phyloP scores from a whole-genome alignment of 805 yeast species.

The Cyberlindnera lachancei region DNA sequence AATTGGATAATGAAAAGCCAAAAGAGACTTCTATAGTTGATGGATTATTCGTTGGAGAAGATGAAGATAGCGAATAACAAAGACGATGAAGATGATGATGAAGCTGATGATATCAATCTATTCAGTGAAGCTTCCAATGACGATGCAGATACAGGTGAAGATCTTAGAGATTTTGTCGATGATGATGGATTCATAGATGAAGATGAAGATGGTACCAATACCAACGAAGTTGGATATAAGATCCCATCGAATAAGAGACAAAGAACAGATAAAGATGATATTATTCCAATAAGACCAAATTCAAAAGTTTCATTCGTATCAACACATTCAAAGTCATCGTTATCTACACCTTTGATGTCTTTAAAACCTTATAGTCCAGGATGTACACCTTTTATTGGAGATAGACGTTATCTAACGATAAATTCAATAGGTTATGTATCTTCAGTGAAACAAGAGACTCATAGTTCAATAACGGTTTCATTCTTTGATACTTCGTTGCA shows the following conservation, averaged over 20 bases:
- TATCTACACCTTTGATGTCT: too few relatives aligned
- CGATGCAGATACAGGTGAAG: slow-evolving; percentile 18
- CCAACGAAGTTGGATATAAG: slow-evolving; percentile 39
- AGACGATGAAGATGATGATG: slow-evolving; percentile 17
- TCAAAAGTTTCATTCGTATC: background rate
- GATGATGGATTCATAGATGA: slow-evolving; percentile 55
- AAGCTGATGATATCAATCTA: slow-evolving; percentile 23
- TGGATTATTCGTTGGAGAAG: slow-evolving; percentile 19
- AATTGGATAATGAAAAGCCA: slow-evolving; percentile 9
- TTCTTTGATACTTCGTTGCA: slow-evolving; percentile 75
- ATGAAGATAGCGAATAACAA: slow-evolving; percentile 17
- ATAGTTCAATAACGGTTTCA: slow-evolving; percentile 73
- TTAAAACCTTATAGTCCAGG: slow-evolving; percentile 77
- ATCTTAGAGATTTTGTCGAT: slow-evolving; percentile 29
- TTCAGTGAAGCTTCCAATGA: slow-evolving; percentile 18
- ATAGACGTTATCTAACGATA: slow-evolving; percentile 73
- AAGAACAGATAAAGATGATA: slow-evolving; percentile 7
- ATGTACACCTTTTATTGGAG: slow-evolving; percentile 67
- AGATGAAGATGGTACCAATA: slow-evolving; percentile 35
- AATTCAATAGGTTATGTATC: slow-evolving; percentile 77
- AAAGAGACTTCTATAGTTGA: slow-evolving; percentile 8
- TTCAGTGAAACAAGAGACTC: slow-evolving; percentile 53
- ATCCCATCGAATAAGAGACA: slow-evolving; percentile 16
- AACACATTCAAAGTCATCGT: slow-evolving; percentile 4
- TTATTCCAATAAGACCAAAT: slow-evolving; percentile 3